These are phyloP conservation scores for Madurella fahalii DNA, from an alignment of 2,329 filamentous ascomycete species.

Conservation along the genomic window DNA sequence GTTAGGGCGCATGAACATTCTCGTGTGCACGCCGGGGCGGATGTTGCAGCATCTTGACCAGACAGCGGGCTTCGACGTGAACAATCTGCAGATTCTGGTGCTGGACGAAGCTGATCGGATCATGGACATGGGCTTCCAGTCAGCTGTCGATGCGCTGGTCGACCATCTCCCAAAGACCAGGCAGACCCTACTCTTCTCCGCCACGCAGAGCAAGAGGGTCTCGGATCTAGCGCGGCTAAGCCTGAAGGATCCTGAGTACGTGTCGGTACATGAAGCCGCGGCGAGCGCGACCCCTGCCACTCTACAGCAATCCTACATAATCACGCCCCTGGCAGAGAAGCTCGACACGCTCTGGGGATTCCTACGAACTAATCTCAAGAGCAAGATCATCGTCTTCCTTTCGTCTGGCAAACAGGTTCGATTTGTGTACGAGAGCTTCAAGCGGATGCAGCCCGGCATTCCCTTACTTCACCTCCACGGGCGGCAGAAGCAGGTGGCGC, in stretches of 20 bases:
- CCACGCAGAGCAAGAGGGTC: slow-evolving; percentile 91
- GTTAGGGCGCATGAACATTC: slow-evolving; percentile 87
- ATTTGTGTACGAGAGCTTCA: slow-evolving; percentile 90
- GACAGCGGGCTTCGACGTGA: slow-evolving; percentile 82
- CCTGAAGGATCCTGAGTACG: slow-evolving; percentile 86
- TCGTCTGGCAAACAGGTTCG: slow-evolving; percentile 95
- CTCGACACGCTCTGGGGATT: slow-evolving; percentile 91
- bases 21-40: slow-evolving; percentile 90
- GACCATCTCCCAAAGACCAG: slow-evolving; percentile 82
- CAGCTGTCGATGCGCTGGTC: slow-evolving; percentile 84
- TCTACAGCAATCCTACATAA: slow-evolving; percentile 86
- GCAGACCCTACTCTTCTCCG: slow-evolving; percentile 92
- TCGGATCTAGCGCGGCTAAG: slow-evolving; percentile 87
- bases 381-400: slow-evolving; percentile 92
- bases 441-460: slow-evolving; percentile 90
- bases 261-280: slow-evolving; percentile 85
- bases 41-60: slow-evolving; percentile 96
- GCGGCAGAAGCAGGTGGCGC: slow-evolving; percentile 84
- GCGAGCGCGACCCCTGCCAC: slow-evolving; percentile 73
- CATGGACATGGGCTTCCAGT: slow-evolving; percentile 95
- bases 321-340: slow-evolving; percentile 82
- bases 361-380: slow-evolving; percentile 83
- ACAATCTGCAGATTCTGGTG: slow-evolving; percentile 88
- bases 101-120: slow-evolving; percentile 95
- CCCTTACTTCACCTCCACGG: slow-evolving; percentile 90